Base-by-base conservation (phyloP, 1,139 yeast species). In the Kurtzmaniella quercitrusa region DNA sequence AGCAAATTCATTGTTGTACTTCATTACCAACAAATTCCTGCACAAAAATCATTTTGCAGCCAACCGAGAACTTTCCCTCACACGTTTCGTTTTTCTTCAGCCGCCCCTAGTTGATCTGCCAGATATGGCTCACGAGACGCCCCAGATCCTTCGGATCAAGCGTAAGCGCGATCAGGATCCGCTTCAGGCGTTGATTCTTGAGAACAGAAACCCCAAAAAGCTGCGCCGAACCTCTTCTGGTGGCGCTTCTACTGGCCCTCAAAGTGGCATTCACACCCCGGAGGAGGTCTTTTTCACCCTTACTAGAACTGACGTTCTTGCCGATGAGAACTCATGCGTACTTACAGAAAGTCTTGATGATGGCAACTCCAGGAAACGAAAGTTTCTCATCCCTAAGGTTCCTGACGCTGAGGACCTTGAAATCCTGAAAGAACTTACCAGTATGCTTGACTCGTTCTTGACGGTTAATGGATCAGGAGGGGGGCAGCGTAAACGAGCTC, bases 141-240 rank as follows among this genome's bases (percentile, higher is more conserved):
- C 89, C 2, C 72, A 73, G 45, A 71, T 85, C 16, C 80, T 89
- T 41, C 74, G 96, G 46, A 84, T 91, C 60, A 91, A 91, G 63
- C 74, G 98, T 49, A 84, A 85, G 57, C 74, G 96, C 47, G 82
- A 81, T 43, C 94, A 88, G 55, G 96, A 87, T 50, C 95, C 96
- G 1, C 71, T 91, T 19, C 88, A 86, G 52, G 95, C 96, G 0
- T 71, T 91, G 50, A 67, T 73, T 43, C 52, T 71, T 42, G 71
- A 68, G 53, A 67, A 66, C 45, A 64, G 64, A 42, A 56, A 53
- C 40, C 66, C 63, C 33, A 78, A 78, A 50, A 56, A 77, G 16
- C 37, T 34, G 37, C 19, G 26, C 8, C 19, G 23, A 18, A 19
- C 21, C 15, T 8, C 20, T 11, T 19, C 37, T n/a, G 50, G 45